These are phyloP conservation scores for Thraustochytrium sp. DNA, from an alignment of 352 stramenopile genomes.

Conservation along the genomic window DNA sequence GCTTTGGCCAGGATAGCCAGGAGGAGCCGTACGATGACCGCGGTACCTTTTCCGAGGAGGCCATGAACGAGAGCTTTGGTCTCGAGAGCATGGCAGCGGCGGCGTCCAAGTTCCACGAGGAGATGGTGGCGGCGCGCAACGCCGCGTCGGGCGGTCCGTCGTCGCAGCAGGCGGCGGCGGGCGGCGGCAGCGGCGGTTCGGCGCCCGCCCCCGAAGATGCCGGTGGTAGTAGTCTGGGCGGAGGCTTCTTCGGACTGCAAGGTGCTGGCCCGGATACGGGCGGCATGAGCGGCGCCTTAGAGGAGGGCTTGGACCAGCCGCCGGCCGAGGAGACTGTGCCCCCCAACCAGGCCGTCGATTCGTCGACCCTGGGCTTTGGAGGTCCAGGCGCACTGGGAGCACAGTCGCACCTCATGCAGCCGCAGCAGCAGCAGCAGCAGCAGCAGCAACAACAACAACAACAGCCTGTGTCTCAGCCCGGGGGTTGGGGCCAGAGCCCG, in stretches of 20 bases:
- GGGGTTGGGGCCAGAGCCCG: neutral
- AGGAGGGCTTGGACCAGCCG: constrained; percentile 36
- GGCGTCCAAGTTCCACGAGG: constrained; percentile 40
- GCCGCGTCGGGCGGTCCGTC: neutral
- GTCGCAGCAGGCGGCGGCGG: too few relatives aligned
- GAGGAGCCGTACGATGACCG: neutral
- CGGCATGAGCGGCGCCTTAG: neutral
- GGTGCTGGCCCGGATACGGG: neutral
- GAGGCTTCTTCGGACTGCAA: constrained; percentile 11
- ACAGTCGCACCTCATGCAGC: neutral
- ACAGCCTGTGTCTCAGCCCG: too few relatives aligned
- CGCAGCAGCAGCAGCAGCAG: neutral
- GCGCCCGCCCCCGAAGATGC: too few relatives aligned
- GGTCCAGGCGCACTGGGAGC: neutral
- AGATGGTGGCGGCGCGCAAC: constrained; percentile 3
- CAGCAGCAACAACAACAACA: too few relatives aligned
- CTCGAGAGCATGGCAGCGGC: constrained; percentile 41
- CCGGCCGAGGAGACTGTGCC: constrained; percentile 21
- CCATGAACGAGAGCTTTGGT: constrained; percentile 16
- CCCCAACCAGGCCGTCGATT: neutral
- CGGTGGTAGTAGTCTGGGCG: neutral
- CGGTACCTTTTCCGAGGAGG: constrained; percentile 23
- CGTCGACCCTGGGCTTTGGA: constrained; percentile 1
- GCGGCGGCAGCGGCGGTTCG: too few relatives aligned
- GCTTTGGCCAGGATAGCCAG: neutral